These are phyloP conservation scores for Globisporangium emineosum DNA, from an alignment of 352 stramenopile genomes.

Conservation along the genomic window DNA sequence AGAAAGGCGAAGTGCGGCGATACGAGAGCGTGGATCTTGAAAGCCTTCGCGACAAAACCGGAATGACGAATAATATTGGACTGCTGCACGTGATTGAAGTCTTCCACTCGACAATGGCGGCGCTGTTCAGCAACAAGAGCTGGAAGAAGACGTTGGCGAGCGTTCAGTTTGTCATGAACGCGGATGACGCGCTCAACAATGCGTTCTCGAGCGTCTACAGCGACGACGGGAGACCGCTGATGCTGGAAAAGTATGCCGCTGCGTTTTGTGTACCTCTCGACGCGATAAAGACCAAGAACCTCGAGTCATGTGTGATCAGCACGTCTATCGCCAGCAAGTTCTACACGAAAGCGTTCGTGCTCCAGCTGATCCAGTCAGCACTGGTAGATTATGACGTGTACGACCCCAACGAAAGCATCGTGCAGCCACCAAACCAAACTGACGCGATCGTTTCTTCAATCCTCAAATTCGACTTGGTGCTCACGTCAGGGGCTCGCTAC, in stretches of 20 bases:
- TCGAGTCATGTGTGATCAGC: constrained; percentile 28
- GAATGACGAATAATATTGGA: constrained; percentile 27
- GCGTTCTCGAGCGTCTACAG: constrained; percentile 24
- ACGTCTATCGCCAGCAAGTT: constrained; percentile 22
- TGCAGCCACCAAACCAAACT: constrained; percentile 13
- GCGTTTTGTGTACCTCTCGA: constrained; percentile 10
- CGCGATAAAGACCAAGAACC: constrained; percentile 18
- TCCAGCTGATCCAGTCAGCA: constrained; percentile 25
- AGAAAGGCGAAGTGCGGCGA: constrained; percentile 18
- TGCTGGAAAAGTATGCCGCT: constrained; percentile 18
- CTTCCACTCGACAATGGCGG: constrained; percentile 28
- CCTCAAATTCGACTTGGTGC: constrained; percentile 11
- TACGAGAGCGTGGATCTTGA: constrained; percentile 20
- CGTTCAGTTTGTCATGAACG: constrained; percentile 18
- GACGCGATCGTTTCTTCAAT: constrained; percentile 13
- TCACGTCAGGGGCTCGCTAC: constrained; percentile 22
- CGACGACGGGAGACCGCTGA: constrained; percentile 19
- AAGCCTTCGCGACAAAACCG: constrained; percentile 11
- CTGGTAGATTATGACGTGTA: constrained; percentile 18
- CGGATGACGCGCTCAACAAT: constrained; percentile 18
- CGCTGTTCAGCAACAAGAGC: constrained; percentile 26
- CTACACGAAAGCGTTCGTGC: constrained; percentile 28
- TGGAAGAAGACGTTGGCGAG: constrained; percentile 30
- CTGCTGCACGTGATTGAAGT: constrained; percentile 26
- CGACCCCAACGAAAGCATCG: not conserved